Base-by-base conservation (phyloP, 2,329 filamentous ascomycete genomes). In the Cercospora sojina region DNA sequence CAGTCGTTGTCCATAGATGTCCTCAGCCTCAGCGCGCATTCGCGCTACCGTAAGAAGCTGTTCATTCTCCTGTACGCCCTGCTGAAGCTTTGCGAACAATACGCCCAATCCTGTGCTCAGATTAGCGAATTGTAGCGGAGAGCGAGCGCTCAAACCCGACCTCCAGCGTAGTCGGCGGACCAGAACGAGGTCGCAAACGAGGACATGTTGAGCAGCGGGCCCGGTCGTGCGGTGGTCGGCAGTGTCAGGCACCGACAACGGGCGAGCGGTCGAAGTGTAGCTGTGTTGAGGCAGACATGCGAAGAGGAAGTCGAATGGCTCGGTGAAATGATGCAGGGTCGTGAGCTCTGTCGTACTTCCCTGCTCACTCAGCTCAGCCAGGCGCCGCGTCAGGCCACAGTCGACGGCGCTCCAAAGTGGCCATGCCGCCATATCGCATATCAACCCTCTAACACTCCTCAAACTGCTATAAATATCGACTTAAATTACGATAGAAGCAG, bases 121-220 rank as follows among this genome's bases (percentile, higher is more conserved):
- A 68, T 66, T 60, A 64, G 60, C 32, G 62, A 60, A 32, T 31
- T 27, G 51, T 53, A 62, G 20, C 49, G 27, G 64, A 56, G 65
- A 53, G 31, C 57, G 35, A 10, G 32, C 13, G 23, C 43, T 47
- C 64, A 32, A 47, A 38, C 29, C 86, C 79, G 82, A 91, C 91
- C 93, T 84, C 91, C 93, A 78, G 94, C 94, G 85, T 98, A 98
- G 86, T 99, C 95, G 78, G 88, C 88, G 69, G 95, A 97, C 95
- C 95, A 99, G 83, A 99, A 98, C 59, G 93, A 97, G 82, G 94
- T 92, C 73, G 93, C 89, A 81, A 99, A 98, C 75, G 91, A 88
- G 73, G 91, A 90, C 91, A 94, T 94, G 78, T 80, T 66, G 27
- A 29, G 47, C 47, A 25, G 9, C 47, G 47, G 10, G 20, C 35